Conservation (phyloP, 192 early-diverging fungal genomes). For the Coemansia sp. region DNA sequence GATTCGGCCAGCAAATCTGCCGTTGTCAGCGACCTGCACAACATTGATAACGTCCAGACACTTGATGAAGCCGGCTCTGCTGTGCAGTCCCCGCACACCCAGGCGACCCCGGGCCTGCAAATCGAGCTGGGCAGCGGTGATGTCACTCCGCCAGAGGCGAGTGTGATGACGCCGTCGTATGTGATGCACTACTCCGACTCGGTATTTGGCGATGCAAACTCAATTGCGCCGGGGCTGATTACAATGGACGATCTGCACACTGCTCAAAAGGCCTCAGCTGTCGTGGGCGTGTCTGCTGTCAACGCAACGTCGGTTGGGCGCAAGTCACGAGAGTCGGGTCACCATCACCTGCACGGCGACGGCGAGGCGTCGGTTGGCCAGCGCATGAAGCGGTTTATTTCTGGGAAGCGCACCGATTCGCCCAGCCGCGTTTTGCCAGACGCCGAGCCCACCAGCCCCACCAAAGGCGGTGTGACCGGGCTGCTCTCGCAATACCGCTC, state of each 20-base stretch:
- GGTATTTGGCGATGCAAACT: slow-evolving; percentile 38
- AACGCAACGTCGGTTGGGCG: slow-evolving; percentile 38
- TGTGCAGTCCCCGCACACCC: neutral
- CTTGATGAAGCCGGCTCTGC: neutral
- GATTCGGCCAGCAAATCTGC: neutral
- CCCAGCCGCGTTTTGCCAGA: slow-evolving; percentile 10
- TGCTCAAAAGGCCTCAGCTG: slow-evolving; percentile 42
- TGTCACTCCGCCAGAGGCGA: neutral
- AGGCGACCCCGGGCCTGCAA: neutral
- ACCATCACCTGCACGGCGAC: slow-evolving; percentile 11
- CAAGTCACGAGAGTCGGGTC: slow-evolving; percentile 35
- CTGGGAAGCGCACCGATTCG: slow-evolving; percentile 25
- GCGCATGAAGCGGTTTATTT: slow-evolving; percentile 48
- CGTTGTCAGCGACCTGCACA: neutral
- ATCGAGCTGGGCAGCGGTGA: neutral
- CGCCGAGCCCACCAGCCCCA: slow-evolving; percentile 12
- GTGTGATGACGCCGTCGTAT: slow-evolving; percentile 34
- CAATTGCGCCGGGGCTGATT: slow-evolving; percentile 28
- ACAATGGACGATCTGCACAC: slow-evolving; percentile 46
- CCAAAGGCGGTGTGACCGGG: neutral
- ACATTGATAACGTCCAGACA: neutral
- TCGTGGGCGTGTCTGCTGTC: slow-evolving; percentile 41
- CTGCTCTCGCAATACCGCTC: slow-evolving; percentile 27
- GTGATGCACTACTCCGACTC: slow-evolving; percentile 50
- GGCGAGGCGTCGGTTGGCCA: slow-evolving; percentile 28